phyloP scores from a whole-genome alignment of 495 filamentous ascomycete genomes.

The Talaromyces wortmannii region DNA sequence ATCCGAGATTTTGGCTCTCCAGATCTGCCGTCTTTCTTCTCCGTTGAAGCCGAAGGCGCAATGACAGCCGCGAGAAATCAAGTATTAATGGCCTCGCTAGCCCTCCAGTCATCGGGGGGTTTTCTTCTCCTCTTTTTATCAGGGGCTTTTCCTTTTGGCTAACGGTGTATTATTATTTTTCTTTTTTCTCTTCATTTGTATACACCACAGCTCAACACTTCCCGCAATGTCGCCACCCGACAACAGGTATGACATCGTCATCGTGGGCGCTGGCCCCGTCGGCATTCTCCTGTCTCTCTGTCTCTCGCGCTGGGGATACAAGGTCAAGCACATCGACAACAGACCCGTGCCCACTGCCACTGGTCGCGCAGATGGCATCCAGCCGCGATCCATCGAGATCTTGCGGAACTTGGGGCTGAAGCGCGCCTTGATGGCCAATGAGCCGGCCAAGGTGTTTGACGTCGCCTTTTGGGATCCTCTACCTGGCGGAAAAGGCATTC shows the following conservation, averaged over 20 bases:
- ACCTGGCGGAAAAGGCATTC: conserved; percentile 43
- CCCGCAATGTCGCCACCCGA: conserved; percentile 3
- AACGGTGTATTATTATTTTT: conserved; percentile 4
- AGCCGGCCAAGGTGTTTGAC: conserved; percentile 60
- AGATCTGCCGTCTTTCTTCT: background rate
- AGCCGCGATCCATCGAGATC: conserved; percentile 64
- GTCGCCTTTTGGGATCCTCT: conserved; percentile 62
- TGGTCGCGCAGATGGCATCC: conserved; percentile 71
- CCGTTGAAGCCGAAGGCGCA: background rate
- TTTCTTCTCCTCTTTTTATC: too few species aligned
- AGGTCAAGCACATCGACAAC: conserved; percentile 63
- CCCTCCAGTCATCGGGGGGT: too few species aligned
- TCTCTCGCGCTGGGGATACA: conserved; percentile 63
- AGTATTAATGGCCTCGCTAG: too few species aligned
- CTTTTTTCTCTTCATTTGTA: conserved; percentile 4
- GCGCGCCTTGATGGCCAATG: conserved; percentile 55
- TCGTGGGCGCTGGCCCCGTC: conserved; percentile 85
- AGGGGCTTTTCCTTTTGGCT: background rate
- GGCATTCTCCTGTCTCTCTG: conserved; percentile 82
- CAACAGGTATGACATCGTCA: conserved; percentile 65
- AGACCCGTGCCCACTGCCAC: conserved; percentile 55
- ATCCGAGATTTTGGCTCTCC: background rate
- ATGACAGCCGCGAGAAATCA: background rate
- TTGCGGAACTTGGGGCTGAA: conserved; percentile 60
- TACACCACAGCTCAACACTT: background rate